A percentile compares a stretch with the other conserved stretches of the same genome.
Conservation (phyloP, 2,329 filamentous ascomycete genomes). For the Raffaelea albimanens region DNA sequence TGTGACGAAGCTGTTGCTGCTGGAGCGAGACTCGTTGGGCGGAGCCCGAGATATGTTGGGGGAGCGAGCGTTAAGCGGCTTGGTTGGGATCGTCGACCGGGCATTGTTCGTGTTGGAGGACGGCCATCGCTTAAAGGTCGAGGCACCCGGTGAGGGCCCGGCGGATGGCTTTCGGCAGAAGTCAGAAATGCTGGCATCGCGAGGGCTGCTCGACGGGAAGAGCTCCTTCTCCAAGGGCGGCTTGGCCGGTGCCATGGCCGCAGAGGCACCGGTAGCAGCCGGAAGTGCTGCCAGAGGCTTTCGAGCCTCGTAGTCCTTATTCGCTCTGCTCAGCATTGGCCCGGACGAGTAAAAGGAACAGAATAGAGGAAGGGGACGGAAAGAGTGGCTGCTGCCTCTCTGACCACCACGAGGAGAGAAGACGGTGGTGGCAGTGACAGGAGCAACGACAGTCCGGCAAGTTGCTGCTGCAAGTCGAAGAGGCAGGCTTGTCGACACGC, state of each 20-base stretch:
- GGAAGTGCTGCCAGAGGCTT: constrained; percentile 7
- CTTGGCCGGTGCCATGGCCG: constrained; percentile 20
- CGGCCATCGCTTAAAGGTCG: constrained; percentile 14
- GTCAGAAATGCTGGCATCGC: constrained; percentile 26
- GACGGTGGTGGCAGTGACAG: background rate
- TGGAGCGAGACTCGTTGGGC: background rate
- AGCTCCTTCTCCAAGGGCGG: constrained; percentile 37
- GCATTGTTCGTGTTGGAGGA: background rate
- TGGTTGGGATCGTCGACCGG: constrained; percentile 6
- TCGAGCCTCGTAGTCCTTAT: constrained; percentile 26
- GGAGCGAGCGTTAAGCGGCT: constrained; percentile 23
- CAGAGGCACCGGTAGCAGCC: constrained; percentile 1
- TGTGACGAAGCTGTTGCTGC: constrained; percentile 4
- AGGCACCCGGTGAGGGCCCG: constrained; percentile 15
- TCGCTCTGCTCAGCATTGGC: constrained; percentile 22
- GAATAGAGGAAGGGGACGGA: background rate
- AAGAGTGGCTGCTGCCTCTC: too few species aligned
- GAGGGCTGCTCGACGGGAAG: constrained; percentile 48
- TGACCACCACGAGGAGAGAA: too few species aligned
- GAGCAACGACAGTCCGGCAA: constrained; percentile 3
- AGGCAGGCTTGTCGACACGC: constrained; percentile 7
- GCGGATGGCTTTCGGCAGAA: constrained; percentile 2
- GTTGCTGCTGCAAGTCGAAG: constrained; percentile 11
- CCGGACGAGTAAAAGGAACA: constrained; percentile 7
- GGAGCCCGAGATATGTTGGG: constrained; percentile 20